Evolutionary conservation across 176 grass and related monocot genomes (phyloP), one percentile per base, ranked within the genome.

Genomic region (Alopecurus myosuroides): DNA sequence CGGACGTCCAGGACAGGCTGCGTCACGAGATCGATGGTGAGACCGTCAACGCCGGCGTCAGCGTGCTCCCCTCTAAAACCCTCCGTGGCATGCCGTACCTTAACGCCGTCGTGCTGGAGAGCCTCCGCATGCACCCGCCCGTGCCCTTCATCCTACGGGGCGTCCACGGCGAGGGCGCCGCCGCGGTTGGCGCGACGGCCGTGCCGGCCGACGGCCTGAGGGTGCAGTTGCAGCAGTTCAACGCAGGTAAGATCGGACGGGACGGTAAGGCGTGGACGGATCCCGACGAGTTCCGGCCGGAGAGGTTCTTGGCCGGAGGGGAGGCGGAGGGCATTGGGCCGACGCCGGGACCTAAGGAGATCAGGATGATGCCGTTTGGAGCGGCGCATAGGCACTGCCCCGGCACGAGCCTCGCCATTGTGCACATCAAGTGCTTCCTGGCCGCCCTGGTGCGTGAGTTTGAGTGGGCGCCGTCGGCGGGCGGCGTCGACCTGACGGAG

Each of bases 241-340:
- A 45, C 9, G 42, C 42, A 45, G 4, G 13, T 12, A 31, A 56
- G 33, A 77, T 77, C 17, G 48, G 12, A 15, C 20, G 52, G 20
- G 52, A 77, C 75, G 1, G 6, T 0, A 57, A 39, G 33, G 2
- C 28, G 9, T 82, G 80, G 80, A 10, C 11, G 19, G 20, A 68
- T 2, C 61, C 78, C 6, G 30, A 68, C 11, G 85, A 82, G 78
- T 94, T 90, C 82, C 67, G 74, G 52, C 89, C 86, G 13, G 92
- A 94, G 77, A 51, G 92, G 52, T 93, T 93, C 82, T 2, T 88
- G 17, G 23, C 65, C 29, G 83, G 83, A 2, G 91, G 88, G 1
- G 74, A 86, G 68, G 78, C 29, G 0, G 49, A 70, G 49, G 49
- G 42, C 2, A 42, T 80, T 0, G 29, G 60, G 5, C 23, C 36